Conservation (phyloP, 148 eudicot species). For the Simmondsia chinensis region DNA sequence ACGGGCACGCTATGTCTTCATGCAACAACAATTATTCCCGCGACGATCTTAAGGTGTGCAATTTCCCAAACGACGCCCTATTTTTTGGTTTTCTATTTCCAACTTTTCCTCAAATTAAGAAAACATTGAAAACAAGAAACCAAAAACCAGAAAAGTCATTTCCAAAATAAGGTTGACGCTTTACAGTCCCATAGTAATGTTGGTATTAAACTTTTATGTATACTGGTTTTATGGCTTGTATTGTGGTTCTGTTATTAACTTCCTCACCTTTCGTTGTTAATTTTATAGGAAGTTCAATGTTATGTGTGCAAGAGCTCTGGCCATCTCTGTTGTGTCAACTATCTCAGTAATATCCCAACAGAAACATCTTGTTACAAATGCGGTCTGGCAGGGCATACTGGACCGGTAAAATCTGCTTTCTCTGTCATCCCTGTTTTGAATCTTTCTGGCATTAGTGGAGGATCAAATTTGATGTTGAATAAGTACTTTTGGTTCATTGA, state of each 20-base stretch:
- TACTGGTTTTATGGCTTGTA: too few species aligned
- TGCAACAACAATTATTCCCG: conserved; percentile 57
- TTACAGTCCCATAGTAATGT: too few species aligned
- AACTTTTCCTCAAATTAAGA: background rate
- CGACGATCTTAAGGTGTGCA: conserved; percentile 77
- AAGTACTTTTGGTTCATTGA: too few species aligned
- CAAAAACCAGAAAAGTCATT: too few species aligned
- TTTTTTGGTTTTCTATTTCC: background rate
- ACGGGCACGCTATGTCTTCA: conserved; percentile 65
- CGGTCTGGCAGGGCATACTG: conserved; percentile 82
- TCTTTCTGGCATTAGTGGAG: background rate
- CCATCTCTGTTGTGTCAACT: conserved; percentile 81
- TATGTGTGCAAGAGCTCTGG: conserved; percentile 78
- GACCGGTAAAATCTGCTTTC: conserved; percentile 47
- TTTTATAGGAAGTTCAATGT: conserved; percentile 69
- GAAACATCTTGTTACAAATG: conserved; percentile 84
- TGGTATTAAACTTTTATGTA: too few species aligned
- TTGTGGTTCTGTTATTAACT: background rate
- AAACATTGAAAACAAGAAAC: background rate
- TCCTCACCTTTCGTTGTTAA: background rate
- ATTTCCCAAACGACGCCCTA: too few species aligned
- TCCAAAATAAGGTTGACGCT: background rate
- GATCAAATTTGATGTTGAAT: too few species aligned
- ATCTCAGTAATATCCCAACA: conserved; percentile 30
- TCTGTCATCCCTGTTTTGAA: background rate